phyloP scores from a whole-genome alignment of 257 asterid genomes.

The Fraxinus quadrangulata region DNA sequence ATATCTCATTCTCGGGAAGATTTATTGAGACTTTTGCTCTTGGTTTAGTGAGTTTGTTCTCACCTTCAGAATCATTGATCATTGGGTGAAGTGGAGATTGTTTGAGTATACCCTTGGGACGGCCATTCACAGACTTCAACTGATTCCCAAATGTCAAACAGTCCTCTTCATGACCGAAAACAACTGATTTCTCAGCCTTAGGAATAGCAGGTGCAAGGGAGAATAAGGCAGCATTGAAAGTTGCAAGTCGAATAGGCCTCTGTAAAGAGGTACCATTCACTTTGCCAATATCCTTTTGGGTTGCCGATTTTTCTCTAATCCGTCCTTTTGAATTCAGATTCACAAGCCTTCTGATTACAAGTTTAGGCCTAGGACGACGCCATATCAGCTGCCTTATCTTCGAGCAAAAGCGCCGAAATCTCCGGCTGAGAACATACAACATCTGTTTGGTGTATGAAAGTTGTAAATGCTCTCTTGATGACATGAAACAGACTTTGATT shows the following conservation, averaged over 20 bases:
- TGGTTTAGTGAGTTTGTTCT: conserved; percentile 25
- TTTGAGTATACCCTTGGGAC: conserved; percentile 73
- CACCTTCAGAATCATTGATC: conserved; percentile 21
- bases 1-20: conserved; percentile 83
- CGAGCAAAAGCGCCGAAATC: conserved; percentile 55
- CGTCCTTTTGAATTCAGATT: conserved; percentile 36
- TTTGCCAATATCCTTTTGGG: conserved; percentile 11
- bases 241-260: conserved; percentile 68
- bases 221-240: conserved; percentile 86
- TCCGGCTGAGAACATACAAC: conserved; percentile 45
- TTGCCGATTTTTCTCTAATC: conserved; percentile 20
- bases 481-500: conserved; percentile 30
- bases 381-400: conserved; percentile 40
- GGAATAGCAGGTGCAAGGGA: conserved; percentile 92
- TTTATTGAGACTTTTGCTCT: conserved; percentile 72
- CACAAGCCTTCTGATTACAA: conserved; percentile 62
- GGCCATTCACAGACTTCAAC: conserved; percentile 20
- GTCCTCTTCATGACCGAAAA: conserved; percentile 35
- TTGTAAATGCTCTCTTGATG: conserved; percentile 37
- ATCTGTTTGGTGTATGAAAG: conserved; percentile 45
- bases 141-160: conserved; percentile 20
- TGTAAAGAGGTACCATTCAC: conserved; percentile 8
- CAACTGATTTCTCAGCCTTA: conserved; percentile 41
- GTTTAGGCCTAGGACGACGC: conserved; percentile 55
- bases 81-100: conserved; percentile 61